Evolutionary conservation across 208 protist species (phyloP), one percentile per base, ranked within the genome.

Genomic region (Tritrichomonas foetus): DNA sequence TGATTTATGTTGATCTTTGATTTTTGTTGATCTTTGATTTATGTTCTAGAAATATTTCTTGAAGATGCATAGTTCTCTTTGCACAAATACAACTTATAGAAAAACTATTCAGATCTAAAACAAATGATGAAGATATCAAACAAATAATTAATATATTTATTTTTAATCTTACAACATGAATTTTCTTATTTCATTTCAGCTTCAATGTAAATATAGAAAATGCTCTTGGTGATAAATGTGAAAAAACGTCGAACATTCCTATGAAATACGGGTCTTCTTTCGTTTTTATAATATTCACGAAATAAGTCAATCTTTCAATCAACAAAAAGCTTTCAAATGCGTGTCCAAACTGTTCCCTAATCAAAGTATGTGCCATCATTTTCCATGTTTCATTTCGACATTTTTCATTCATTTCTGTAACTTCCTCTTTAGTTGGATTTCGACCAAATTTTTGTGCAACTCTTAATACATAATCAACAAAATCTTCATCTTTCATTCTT

Each of bases 171-270:
- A n/a, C n/a, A n/a, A n/a, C n/a, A n/a, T n/a, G n/a, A n/a, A n/a
- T n/a, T n/a, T n/a, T n/a, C n/a, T n/a, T n/a, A n/a, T n/a, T n/a
- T 78, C n/a, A 82, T 16, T 82, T 41, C 2, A 89, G 25, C 57
- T 50, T 89, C 2, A 89, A 39, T 16, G 78, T 55, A 50, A 89
- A 89, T 33, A 53, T 25, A 20, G 47, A 53, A 30, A 89, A 89
- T 53, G 47, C 78, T 61, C 78, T 27, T 33, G 78, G 78, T 39
- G 78, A 89, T 57, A 89, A 53, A 39, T 44, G 78, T 11, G 47
- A 57, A 44, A 89, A 53, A 8, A 44, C 33, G 16, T 89, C 78
- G 27, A 89, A 89, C 78, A 89, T 89, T 53, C 78, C 78, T 39
- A 89, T 33, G 3, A 53, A 89, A 36, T 89, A 89, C 20, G 33